Conservation (phyloP, 768 basidiomycete genomes). For the Termitomyces sp. region DNA sequence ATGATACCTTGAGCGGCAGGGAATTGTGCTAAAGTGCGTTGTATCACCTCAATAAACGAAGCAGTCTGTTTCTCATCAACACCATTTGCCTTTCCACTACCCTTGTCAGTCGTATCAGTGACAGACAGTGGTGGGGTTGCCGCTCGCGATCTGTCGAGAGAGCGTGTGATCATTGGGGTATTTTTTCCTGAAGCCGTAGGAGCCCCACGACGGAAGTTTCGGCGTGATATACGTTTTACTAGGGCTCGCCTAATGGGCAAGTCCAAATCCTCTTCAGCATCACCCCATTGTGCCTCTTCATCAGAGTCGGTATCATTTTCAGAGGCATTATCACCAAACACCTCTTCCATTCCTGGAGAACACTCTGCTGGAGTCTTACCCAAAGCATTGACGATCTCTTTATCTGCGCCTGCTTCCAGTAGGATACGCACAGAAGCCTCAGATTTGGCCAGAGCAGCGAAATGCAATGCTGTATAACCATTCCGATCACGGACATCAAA, state of each 20-base stretch:
- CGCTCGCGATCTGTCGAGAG: slow-evolving; percentile 26
- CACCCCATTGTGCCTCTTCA: slow-evolving; percentile 63
- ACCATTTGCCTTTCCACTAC: slow-evolving; percentile 21
- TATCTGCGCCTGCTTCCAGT: slow-evolving; percentile 75
- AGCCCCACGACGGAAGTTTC: slow-evolving; percentile 22
- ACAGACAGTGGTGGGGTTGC: slow-evolving; percentile 24
- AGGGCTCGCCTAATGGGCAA: slow-evolving; percentile 27
- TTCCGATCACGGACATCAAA: slow-evolving; percentile 83
- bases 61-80: slow-evolving; percentile 43
- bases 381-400: slow-evolving; percentile 64
- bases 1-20: slow-evolving; percentile 50
- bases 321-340: slow-evolving; percentile 21
- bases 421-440: slow-evolving; percentile 60
- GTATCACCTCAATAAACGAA: slow-evolving; percentile 64
- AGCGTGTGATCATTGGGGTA: slow-evolving; percentile 20
- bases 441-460: slow-evolving; percentile 67
- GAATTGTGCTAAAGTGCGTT: slow-evolving; percentile 64
- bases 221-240: slow-evolving; percentile 27
- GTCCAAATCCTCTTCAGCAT: slow-evolving; percentile 63
- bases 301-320: slow-evolving; percentile 21
- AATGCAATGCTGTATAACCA: slow-evolving; percentile 87
- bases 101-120: slow-evolving; percentile 10
- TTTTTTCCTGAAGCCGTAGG: slow-evolving; percentile 22
- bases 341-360: slow-evolving; percentile 31
- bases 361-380: slow-evolving; percentile 70